Evolutionary conservation across 1,284 basidiomycete species (phyloP), one percentile per base, ranked within the genome.

Genomic region (Boletellus deceptivus): DNA sequence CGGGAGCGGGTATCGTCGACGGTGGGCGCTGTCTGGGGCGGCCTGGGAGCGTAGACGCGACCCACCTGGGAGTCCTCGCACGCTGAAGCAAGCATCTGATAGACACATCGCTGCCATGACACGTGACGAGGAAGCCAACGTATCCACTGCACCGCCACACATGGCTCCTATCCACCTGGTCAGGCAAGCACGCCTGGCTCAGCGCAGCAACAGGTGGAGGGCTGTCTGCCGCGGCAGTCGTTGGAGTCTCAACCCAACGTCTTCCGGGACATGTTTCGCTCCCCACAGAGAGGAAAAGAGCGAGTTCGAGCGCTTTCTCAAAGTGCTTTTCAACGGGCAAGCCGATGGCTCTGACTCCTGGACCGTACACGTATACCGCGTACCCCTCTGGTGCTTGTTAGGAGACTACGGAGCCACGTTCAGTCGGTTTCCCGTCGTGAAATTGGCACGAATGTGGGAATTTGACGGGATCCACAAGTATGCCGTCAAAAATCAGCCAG

Each of bases 401-500:
- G 20, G 43, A 36, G 22, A 37, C 37, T 18, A 17, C 24, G 5
- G 34, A 17, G 14, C 13, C 16, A 24, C 5, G 17, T 8, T 7
- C 46, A 18, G 13, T 16, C 10, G 65, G 61, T 53, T 58, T 31
- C 44, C 53, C 3, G 51, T 64, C 37, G n/a, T 55, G 45, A 59
- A 61, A 46, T 20, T 64, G 33, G 46, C 60, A n/a, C 52, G 17
- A n/a, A 56, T 64, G 51, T 63, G 64, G 62, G 47, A 50, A 24
- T 63, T 49, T 18, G 43, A 52, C n/a, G 3, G 35, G 13, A 25
- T 63, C 18, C 25, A 52, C 48, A 49, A 50, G 18, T 25, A 43
- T 47, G 55, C 55, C 34, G 34, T n/a, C 34, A 13, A 35, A 35
- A 35, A 8, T 16, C 4, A n/a, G 16, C 16, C 18, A 11, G 48